phyloP scores from a whole-genome alignment of 2,329 filamentous ascomycete genomes.

The Xylaria digitata region DNA sequence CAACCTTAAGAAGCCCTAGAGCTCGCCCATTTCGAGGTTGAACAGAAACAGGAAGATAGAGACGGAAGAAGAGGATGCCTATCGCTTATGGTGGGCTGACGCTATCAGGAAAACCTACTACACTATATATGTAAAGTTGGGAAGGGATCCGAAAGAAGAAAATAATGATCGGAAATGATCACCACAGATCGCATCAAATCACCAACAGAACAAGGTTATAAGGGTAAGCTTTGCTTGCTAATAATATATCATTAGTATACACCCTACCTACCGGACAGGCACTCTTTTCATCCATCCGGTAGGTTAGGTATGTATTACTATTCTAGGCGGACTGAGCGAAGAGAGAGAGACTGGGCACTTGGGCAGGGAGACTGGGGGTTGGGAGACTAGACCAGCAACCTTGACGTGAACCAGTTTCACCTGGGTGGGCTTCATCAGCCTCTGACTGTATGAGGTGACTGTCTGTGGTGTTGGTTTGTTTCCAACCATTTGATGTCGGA shows the following conservation, averaged over 20 bases:
- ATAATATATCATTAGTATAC: too few species aligned
- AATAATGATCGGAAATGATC: neutral
- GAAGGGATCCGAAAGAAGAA: neutral
- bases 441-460: neutral
- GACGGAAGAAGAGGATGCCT: constrained; percentile 16
- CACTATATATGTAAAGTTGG: too few species aligned
- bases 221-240: too few species aligned
- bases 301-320: neutral
- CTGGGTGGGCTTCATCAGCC: constrained; percentile 35
- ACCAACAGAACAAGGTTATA: neutral
- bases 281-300: too few species aligned
- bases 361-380: constrained; percentile 1
- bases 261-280: too few species aligned
- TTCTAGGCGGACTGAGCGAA: neutral
- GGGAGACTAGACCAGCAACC: constrained; percentile 19
- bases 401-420: constrained; percentile 37
- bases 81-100: constrained; percentile 3
- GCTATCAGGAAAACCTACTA: neutral
- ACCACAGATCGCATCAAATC: neutral
- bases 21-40: constrained; percentile 15
- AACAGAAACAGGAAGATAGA: constrained; percentile 29
- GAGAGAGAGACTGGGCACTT: neutral
- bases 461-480: neutral
- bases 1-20: constrained; percentile 6
- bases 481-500: constrained; percentile 4